Conservation (phyloP, 164 flowering plant species). For the grape (Vitis vinifera) region ASM3070453v1 NC_081812.1:19446501-19447000, state of each 20-base stretch:
- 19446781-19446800: constrained; percentile 93
- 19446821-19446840: constrained; percentile 53
- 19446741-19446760: constrained; percentile 46
- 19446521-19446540: too few relatives aligned
- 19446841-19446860: constrained; percentile 47
- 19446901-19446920: constrained; percentile 66
- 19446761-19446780: constrained; percentile 70
- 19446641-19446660: too few relatives aligned
- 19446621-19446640: too few relatives aligned
- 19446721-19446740: constrained; percentile 69
- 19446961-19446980: background rate
- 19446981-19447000: constrained; percentile 10
- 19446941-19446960: background rate
- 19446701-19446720: constrained; percentile 58
- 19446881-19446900: constrained; percentile 71
- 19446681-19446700: constrained; percentile 67
- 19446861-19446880: constrained; percentile 61
- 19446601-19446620: too few relatives aligned
- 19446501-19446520: too few relatives aligned
- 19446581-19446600: too few relatives aligned
- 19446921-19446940: constrained; percentile 12
- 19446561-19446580: too few relatives aligned
- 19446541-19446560: too few relatives aligned
- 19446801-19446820: constrained; percentile 64
- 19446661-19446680: too few relatives aligned